Percentiles rank a stretch among this genome's conserved stretches.
Conservation (phyloP, 106 monocot species). For the Posidonia australis region DNA sequence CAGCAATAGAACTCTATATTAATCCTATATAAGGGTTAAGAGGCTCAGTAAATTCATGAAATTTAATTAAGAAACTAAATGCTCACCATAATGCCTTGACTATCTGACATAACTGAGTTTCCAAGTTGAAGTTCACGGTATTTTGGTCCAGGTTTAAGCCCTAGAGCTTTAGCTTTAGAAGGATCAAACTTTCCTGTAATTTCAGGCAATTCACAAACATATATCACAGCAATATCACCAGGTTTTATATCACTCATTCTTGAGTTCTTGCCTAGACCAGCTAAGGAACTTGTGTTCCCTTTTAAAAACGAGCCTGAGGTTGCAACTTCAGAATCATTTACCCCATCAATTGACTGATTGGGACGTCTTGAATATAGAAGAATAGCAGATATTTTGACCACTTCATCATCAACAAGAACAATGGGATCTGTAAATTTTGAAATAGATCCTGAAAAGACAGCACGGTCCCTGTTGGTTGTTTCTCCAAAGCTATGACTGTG, state of each 20-base stretch:
- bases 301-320: conserved; percentile 11
- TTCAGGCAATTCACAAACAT: conserved; percentile 89
- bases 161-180: conserved; percentile 66
- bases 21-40: not conserved
- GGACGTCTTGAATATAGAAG: conserved; percentile 35
- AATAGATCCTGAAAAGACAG: conserved; percentile 14
- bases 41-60: not conserved
- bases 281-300: not conserved
- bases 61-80: not conserved
- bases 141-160: conserved; percentile 85
- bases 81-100: conserved; percentile 47
- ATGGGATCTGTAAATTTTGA: conserved; percentile 26
- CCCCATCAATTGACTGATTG: conserved; percentile 8
- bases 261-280: conserved; percentile 4
- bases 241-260: no score
- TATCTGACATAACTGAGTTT: conserved; percentile 82
- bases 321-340: conserved; percentile 1
- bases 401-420: conserved; percentile 84
- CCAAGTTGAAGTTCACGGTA: conserved; percentile 94
- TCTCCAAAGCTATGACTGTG: conserved; percentile 78
- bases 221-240: conserved; percentile 78
- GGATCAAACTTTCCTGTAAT: conserved; percentile 95
- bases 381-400: conserved; percentile 79
- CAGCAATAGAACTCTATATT: not conserved
- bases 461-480: conserved; percentile 11